Conservation (phyloP, 805 yeast species). For the Pichia sporocuriosa region DNA sequence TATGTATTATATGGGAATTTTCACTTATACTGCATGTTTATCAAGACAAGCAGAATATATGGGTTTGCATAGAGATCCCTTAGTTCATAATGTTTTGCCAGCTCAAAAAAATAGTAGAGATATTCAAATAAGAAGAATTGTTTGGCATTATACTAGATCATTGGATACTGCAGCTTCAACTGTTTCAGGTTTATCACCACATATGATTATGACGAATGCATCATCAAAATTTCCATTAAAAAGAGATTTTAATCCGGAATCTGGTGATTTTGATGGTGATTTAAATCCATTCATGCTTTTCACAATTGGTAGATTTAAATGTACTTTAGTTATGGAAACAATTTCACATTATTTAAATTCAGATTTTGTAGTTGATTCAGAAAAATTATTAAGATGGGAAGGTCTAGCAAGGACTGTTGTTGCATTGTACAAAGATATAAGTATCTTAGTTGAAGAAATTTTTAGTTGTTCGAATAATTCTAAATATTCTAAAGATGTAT, state of each 20-base stretch:
- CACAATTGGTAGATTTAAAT: conserved; percentile 12
- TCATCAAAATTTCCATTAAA: conserved; percentile 14
- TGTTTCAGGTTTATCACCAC: conserved; percentile 16
- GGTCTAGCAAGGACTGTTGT: conserved; percentile 9
- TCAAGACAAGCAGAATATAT: conserved; percentile 14
- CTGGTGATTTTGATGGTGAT: conserved; percentile 13
- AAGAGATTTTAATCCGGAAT: conserved; percentile 9
- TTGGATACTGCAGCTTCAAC: conserved; percentile 15
- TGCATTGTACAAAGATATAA: conserved; percentile 12
- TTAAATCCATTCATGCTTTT: conserved; percentile 15
- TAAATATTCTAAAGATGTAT: conserved; percentile 48
- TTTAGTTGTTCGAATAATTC: conserved; percentile 9
- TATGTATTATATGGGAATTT: conserved; percentile 11
- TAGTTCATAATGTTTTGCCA: conserved; percentile 11
- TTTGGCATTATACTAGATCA: conserved; percentile 14
- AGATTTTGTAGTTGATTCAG: conserved; percentile 10
- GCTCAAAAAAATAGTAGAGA: conserved; percentile 8
- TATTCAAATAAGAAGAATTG: conserved; percentile 10
- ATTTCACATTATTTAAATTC: conserved; percentile 14
- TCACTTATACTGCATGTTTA: conserved; percentile 13
- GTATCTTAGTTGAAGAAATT: conserved; percentile 9
- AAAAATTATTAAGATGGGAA: conserved; percentile 9
- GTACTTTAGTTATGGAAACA: conserved; percentile 16
- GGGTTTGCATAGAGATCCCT: conserved; percentile 16
- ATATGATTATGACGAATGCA: conserved; percentile 16